Evolutionary conservation across 192 early-diverging fungal species (phyloP).

Genomic region (Gonapodya prolifera): DNA sequence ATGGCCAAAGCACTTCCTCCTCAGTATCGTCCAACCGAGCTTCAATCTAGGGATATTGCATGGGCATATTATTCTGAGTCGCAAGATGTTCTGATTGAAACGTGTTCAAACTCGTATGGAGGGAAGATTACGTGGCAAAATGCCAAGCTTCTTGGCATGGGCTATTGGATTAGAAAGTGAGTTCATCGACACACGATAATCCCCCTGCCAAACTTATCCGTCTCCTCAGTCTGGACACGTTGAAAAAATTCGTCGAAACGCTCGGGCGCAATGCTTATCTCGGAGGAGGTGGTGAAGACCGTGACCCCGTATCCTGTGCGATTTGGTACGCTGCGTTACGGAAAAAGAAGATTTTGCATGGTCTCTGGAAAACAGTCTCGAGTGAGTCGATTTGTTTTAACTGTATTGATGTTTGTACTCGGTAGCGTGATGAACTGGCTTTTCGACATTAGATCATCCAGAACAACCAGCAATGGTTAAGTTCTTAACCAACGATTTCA

Average conservation of each 20-base stretch:
- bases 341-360: constrained; percentile 81
- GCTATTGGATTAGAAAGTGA: constrained; percentile 74
- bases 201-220: neutral
- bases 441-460: constrained; percentile 34
- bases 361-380: constrained; percentile 77
- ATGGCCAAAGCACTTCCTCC: constrained; percentile 37
- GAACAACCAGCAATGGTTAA: constrained; percentile 80
- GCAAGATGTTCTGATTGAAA: constrained; percentile 14
- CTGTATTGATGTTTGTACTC: no score
- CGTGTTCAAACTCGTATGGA: constrained; percentile 21
- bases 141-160: constrained; percentile 68
- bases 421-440: neutral
- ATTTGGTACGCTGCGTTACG: constrained; percentile 81
- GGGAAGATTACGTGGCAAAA: constrained; percentile 66
- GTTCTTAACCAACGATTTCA: constrained; percentile 89
- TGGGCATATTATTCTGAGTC: constrained; percentile 88
- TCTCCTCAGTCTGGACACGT: constrained; percentile 4
- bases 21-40: constrained; percentile 9
- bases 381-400: neutral
- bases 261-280: no score
- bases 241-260: constrained; percentile 53
- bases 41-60: constrained; percentile 45
- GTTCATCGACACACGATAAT: constrained; percentile 35
- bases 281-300: constrained; percentile 51
- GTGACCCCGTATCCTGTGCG: constrained; percentile 72